Percentiles rank a stretch among this genome's conserved stretches.
phyloP scores from a whole-genome alignment of 768 basidiomycete species.

The Podaxis sp. region DNA sequence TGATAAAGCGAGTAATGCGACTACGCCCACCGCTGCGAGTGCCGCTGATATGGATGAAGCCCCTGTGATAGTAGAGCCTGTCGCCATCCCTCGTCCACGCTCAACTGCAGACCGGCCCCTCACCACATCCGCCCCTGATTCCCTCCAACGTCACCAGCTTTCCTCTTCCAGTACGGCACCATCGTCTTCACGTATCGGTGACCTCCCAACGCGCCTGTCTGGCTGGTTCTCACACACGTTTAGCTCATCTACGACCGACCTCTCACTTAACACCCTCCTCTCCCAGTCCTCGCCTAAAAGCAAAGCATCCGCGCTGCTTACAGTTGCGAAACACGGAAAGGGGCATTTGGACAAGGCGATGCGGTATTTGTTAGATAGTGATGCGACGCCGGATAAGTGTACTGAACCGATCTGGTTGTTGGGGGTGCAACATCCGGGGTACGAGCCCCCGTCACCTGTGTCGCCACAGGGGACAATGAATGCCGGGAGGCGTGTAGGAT shows the following conservation, averaged over 20 bases:
- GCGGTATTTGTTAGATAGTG: slow-evolving; percentile 88
- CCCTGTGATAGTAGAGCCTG: slow-evolving; percentile 69
- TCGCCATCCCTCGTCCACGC: slow-evolving; percentile 49
- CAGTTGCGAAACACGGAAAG: slow-evolving; percentile 71
- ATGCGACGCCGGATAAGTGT: slow-evolving; percentile 81
- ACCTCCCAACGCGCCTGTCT: slow-evolving; percentile 72
- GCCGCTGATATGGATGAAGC: slow-evolving; percentile 41
- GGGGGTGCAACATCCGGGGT: slow-evolving; percentile 79
- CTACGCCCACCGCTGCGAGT: neutral
- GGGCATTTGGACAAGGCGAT: slow-evolving; percentile 81
- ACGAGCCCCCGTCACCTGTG: slow-evolving; percentile 41
- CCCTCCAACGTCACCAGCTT: no score
- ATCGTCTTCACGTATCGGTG: slow-evolving; percentile 47
- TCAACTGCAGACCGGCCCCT: slow-evolving; percentile 42
- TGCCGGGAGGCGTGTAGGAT: neutral
- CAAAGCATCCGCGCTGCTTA: slow-evolving; percentile 45
- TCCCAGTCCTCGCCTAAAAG: slow-evolving; percentile 27
- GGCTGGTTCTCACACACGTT: slow-evolving; percentile 84
- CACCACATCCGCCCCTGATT: slow-evolving; percentile 37
- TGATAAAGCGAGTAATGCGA: slow-evolving; percentile 2
- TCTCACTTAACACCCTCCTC: slow-evolving; percentile 62
- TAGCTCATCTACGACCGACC: slow-evolving; percentile 67
- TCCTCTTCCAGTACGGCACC: slow-evolving; percentile 30
- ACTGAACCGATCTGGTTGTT: slow-evolving; percentile 86
- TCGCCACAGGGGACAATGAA: slow-evolving; percentile 13